Base-by-base conservation (phyloP, 1,139 yeast species). In the Kodamaea derodonti region DNA sequence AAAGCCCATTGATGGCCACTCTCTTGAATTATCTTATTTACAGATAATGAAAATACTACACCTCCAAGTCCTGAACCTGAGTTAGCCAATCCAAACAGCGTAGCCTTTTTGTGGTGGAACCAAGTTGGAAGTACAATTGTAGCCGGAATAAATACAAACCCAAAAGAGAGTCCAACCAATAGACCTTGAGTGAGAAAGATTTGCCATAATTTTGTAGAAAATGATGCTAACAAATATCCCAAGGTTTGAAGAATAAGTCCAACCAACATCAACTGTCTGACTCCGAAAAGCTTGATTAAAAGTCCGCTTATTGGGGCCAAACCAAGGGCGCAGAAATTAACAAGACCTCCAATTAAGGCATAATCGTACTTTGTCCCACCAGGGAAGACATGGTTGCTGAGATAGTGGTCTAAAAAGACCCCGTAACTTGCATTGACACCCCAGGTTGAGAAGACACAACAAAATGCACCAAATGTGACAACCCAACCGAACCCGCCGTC, bases 401-500 rank as follows among this genome's bases (percentile, higher is more conserved):
- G 50, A 50, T 80, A 84, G 48, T 64, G 78, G 24, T 76, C 70
- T 25, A 84, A 57, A 46, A 76, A 82, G 3, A 84, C 82, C 34
- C 92, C 90, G 49, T 70, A 84, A 1, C 78, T 73, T 4, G 84
- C 75, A 49, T 80, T 81, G 30, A 79, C 65, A 15, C 95, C 95
- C 94, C 94, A 84, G 1, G 88, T 75, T 20, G 77, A 69, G 30
- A 78, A 64, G 20, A 59, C 51, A 17, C 65, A 52, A 31, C 72
- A 48, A 52, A 75, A 63, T 1, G 75, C 74, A 44, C 82, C 72
- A 2, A 72, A 36, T 0, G 80, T 77, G 35, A 79, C 69, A 5
- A 80, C 73, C 88, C 92, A 84, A 1, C 86, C 87, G 42, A 73
- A 73, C 1, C 85, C 85, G 20, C 78, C 76, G 56, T 83, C 92